Evolutionary conservation across 2,329 filamentous ascomycete genomes (phyloP), one percentile per base, ranked within the genome.

Genomic region (Dendrostoma leiphaemia): DNA sequence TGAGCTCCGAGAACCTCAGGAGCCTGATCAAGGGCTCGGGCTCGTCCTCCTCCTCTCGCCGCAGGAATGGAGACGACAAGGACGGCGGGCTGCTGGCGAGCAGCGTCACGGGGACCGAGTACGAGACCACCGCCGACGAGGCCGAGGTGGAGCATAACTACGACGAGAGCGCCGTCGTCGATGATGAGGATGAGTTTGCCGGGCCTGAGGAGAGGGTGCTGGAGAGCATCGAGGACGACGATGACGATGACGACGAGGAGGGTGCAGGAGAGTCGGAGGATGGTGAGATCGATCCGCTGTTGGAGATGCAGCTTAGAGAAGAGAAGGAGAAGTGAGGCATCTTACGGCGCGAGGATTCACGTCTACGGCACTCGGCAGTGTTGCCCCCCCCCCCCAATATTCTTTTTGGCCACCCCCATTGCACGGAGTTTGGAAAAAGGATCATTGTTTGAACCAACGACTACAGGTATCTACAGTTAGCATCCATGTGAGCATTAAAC

Each of bases 1-100:
- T 85, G 35, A 84, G 81, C 58, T 81, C 84, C 60, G 83, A 85
- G 49, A 82, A 86, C 58, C 63, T 86, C 50, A 70, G 60, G 40
- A 26, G 59, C 51, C 51, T 67, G 56, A 60, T 76, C 23, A 63
- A 71, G 7, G 64, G 64, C n/a, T 12, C 29, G 2, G 24, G 32
- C 15, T 2, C 17, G 34, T 8, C 34, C 10, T n/a, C n/a, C n/a
- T n/a, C n/a, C n/a, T n/a, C n/a, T n/a, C n/a, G n/a, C n/a, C 21
- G 28, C 12, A 21, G 34, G 6, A 2, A 5, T 3, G 19, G 26
- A 6, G 6, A 7, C 5, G 23, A 5, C n/a, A 10, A 19, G 3
- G 38, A 26, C 17, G 35, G 28, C 4, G 48, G 45, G 3, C 19
- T 40, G 8, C 9, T 48, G 31, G 54, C 31, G 4, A 48, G 47